Percentiles rank a stretch among this genome's conserved stretches.
Evolutionary conservation across 208 protist species (phyloP).

Genomic region (Leishmania tropica): DNA sequence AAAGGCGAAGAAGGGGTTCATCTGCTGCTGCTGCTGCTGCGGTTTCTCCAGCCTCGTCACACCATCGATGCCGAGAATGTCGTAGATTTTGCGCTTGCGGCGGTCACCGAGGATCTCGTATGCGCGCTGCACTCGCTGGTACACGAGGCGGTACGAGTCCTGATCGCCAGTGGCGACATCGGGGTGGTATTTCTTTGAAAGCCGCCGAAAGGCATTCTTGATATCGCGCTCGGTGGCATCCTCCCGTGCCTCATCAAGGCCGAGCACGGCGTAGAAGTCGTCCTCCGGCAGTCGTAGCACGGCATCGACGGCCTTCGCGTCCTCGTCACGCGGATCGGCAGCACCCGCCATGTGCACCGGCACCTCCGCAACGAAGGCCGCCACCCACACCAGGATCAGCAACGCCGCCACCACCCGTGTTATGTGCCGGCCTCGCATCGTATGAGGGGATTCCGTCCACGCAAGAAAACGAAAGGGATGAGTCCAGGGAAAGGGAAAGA

Average conservation of each 20-base stretch:
- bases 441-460: neutral
- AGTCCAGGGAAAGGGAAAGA: neutral
- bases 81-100: conserved; percentile 92
- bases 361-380: conserved; percentile 5
- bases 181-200: conserved; percentile 85
- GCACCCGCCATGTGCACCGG: neutral
- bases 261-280: conserved; percentile 84
- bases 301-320: conserved; percentile 10
- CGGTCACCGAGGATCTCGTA: conserved; percentile 92
- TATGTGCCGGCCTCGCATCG: neutral
- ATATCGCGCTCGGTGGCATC: conserved; percentile 84
- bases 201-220: conserved; percentile 71
- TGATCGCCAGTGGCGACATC: conserved; percentile 58
- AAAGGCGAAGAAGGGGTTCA: conserved; percentile 38
- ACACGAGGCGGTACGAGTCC: conserved; percentile 65
- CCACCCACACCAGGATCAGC: conserved; percentile 14
- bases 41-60: conserved; percentile 72
- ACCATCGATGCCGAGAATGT: conserved; percentile 89
- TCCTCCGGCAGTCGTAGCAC: conserved; percentile 29
- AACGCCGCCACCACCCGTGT: conserved; percentile 8
- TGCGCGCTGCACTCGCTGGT: conserved; percentile 80
- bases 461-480: neutral
- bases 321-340: neutral
- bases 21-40: conserved; percentile 34
- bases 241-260: conserved; percentile 52